Evolutionary conservation across 495 filamentous ascomycete genomes (phyloP), one percentile per base, ranked within the genome.

Genomic region (Penicillium parvum): DNA sequence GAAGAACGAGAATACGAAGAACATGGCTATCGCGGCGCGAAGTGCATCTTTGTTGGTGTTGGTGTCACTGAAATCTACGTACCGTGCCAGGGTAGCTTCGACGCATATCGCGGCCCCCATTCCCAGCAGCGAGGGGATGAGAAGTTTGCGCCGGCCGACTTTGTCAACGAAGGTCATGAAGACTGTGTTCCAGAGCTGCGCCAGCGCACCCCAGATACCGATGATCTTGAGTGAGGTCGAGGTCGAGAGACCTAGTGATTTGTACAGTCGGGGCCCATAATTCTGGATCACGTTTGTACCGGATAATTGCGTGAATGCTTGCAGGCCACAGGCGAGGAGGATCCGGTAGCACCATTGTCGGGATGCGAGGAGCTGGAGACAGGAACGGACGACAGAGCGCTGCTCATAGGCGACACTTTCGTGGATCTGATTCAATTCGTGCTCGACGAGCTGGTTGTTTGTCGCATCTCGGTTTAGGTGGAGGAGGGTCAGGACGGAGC

Each of bases 1-100:
- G 49, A 74, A 82, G 33, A 80, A 56, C 3, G 70, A 71, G 30
- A 79, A 82, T 21, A 79, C 68, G 27, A 77, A 71, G 49, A 77
- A 76, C 61, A 82, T 76, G 46, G 73, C 72, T 17, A 79, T 74
- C 33, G 75, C 77, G 16, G 73, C 65, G 3, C 69, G 71, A n/a
- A 76, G 62, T 21, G 73, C 68, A 19, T 67, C 58, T 2, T 52
- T 46, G 26, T 65, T 68, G 18, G 64, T 54, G 18, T 43, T 38
- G 7, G 32, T 30, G 20, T 56, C 46, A 23, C 47, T 56, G 25
- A 57, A 55, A 32, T 60, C 50, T 16, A 59, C 44, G 26, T 60
- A 60, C 1, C 48, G 54, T 0, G 69, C 69, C 0, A 76, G 66
- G 11, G 65, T 69, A 4, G 71, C 63, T 35, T 74, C 74, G 2